A percentile compares a stretch with the other conserved stretches of the same genome.
These are phyloP conservation scores for Leccinum uliginosum DNA, from an alignment of 768 basidiomycete genomes.

Conservation along the genomic window DNA sequence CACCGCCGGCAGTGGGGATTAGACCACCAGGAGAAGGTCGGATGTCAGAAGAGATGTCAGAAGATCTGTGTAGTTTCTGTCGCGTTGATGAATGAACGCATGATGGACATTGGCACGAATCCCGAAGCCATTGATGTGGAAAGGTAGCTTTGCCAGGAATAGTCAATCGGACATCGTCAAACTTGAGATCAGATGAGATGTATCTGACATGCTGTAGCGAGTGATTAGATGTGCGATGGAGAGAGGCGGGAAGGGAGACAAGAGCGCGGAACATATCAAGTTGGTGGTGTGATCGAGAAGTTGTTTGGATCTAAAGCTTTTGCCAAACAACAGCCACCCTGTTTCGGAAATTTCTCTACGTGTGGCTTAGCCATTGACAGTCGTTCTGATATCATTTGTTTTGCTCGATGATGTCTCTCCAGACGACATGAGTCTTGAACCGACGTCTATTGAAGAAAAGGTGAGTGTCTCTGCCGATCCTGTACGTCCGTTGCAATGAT, in stretches of 20 bases:
- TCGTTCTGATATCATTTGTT: constrained; percentile 39
- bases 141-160: constrained; percentile 41
- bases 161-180: constrained; percentile 13
- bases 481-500: not conserved
- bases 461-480: not conserved
- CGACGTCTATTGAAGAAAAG: not conserved
- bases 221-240: not conserved
- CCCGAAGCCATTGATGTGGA: constrained; percentile 77
- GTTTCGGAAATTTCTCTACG: constrained; percentile 1
- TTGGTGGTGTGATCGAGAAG: not conserved
- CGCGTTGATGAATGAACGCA: constrained; percentile 75
- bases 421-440: not conserved
- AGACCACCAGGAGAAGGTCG: constrained; percentile 43
- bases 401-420: constrained; percentile 32
- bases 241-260: not conserved
- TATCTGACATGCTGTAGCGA: not conserved
- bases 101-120: constrained; percentile 68
- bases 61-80: constrained; percentile 73
- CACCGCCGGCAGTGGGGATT: constrained; percentile 37
- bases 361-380: constrained; percentile 16
- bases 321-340: constrained; percentile 26
- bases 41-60: constrained; percentile 55
- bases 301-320: constrained; percentile 29
- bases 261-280: constrained; percentile 7
- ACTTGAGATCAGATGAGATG: constrained; percentile 7